These are phyloP conservation scores for Babesia bigemina DNA, from an alignment of 169 alveolate species.

Conservation along the genomic window DNA sequence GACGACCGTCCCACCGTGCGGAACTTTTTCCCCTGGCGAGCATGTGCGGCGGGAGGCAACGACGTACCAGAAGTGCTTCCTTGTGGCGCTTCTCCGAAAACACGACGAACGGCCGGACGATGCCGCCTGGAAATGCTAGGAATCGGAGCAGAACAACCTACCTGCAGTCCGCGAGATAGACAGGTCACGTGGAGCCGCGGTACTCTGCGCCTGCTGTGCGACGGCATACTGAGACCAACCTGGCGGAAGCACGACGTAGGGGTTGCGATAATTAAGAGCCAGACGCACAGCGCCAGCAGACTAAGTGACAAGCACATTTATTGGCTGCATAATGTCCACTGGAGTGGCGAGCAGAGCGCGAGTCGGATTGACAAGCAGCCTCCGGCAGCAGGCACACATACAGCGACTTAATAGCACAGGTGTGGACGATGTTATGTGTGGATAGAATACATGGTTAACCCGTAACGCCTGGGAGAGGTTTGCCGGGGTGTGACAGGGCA, in stretches of 20 bases:
- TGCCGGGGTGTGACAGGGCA: no score
- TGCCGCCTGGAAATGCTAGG: background rate
- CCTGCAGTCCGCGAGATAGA: background rate
- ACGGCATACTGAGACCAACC: background rate
- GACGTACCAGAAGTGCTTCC: slow-evolving; percentile 73
- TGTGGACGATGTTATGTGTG: no score
- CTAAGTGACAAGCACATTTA: slow-evolving; percentile 7
- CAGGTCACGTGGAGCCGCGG: background rate
- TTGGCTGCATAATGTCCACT: slow-evolving; percentile 14
- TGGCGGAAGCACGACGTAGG: background rate
- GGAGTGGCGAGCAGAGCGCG: background rate
- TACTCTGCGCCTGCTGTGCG: background rate
- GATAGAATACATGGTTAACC: no score
- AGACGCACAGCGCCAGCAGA: slow-evolving; percentile 21
- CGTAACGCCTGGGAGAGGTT: no score
- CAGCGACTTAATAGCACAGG: no score
- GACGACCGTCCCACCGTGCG: slow-evolving; percentile 75
- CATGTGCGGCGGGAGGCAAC: background rate
- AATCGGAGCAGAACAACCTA: background rate
- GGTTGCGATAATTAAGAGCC: background rate
- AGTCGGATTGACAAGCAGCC: background rate
- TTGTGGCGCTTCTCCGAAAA: slow-evolving; percentile 80
- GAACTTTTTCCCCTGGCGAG: slow-evolving; percentile 75
- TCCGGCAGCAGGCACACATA: no score
- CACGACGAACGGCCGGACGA: slow-evolving; percentile 23